Conservation (phyloP, 768 basidiomycete species). For the Chlorophyllum brunneum region DNA sequence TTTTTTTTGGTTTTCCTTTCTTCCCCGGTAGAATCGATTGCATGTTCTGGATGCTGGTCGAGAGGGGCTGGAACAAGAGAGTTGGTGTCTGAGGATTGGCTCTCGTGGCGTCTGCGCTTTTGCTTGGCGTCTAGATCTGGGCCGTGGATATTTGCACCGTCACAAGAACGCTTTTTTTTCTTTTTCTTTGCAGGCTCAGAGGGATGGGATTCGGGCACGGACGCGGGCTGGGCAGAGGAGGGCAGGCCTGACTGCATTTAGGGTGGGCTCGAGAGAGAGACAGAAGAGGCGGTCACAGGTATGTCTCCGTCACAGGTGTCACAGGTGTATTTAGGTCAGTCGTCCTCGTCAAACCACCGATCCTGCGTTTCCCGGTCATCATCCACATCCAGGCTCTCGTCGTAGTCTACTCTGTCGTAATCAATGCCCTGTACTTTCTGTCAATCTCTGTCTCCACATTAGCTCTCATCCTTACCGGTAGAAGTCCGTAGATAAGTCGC, state of each 20-base stretch:
- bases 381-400: conserved; percentile 59
- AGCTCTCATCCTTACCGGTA: conserved; percentile 49
- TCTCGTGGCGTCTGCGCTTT: conserved; percentile 25
- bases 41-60: not conserved
- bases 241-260: conserved; percentile 32
- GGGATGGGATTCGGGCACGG: conserved; percentile 9
- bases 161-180: conserved; percentile 33
- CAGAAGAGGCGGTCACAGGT: conserved; percentile 7
- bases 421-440: conserved; percentile 48
- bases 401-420: conserved; percentile 74
- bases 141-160: conserved; percentile 22
- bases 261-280: conserved; percentile 36
- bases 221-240: conserved; percentile 17
- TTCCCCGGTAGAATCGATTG: conserved; percentile 12
- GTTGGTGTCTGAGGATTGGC: conserved; percentile 11
- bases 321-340: conserved; percentile 30
- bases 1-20: conserved; percentile 26
- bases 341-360: conserved; percentile 72
- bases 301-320: conserved; percentile 10
- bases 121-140: conserved; percentile 23
- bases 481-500: conserved; percentile 68
- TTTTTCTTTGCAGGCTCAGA: conserved; percentile 29
- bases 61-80: not conserved
- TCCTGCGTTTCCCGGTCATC: conserved; percentile 62
- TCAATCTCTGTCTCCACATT: not conserved